Evolutionary conservation across 192 early-diverging fungal species (phyloP), one percentile per base, ranked within the genome.

Genomic region (Phycomyces nitens): DNA sequence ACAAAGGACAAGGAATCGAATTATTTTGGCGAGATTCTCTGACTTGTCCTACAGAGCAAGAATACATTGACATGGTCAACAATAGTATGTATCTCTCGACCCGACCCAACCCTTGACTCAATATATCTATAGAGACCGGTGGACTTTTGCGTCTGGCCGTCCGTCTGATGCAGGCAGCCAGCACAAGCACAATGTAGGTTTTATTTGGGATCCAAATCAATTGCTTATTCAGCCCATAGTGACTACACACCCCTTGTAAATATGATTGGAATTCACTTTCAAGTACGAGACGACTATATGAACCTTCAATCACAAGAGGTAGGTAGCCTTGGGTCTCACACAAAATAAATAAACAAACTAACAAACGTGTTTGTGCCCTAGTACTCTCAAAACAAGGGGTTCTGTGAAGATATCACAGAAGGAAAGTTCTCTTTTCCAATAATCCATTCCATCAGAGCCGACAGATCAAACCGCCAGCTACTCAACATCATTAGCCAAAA

Each of bases 1-100:
- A 99, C 73, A 80, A 88, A 24, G 97, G 97, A 0, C 97, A 99
- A 76, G 97, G 97, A 2, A 92, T 95, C 43, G 94, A 96, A 55
- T 80, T 96, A 27, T 90, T 90, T 55, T 96, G 92, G 91, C 76
- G 94, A 5, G 94, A 96, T 50, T 81, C 80, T n/a, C 63, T 82
- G 47, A 87, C 79, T 0, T 94, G 92, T 73, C 94, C 94, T 2
- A 86, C 77, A n/a, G 92, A 96, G 69, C 77, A 83, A 16, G 85
- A 94, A 64, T 96, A 94, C 65, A 52, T 96, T 64, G 80, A 86
- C 23, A 96, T 96, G 92, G 86, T 94, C 5, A 69, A 75, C 39
- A 92, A 94, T 68, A 96, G 85, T 88, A 79, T 70, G 69, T 80
- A 0, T 47, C 7, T 39, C 47, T 20, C 15, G 4, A 43, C 0